Conservation (phyloP, 805 yeast species). For the Scheffersomyces stipitis region DNA sequence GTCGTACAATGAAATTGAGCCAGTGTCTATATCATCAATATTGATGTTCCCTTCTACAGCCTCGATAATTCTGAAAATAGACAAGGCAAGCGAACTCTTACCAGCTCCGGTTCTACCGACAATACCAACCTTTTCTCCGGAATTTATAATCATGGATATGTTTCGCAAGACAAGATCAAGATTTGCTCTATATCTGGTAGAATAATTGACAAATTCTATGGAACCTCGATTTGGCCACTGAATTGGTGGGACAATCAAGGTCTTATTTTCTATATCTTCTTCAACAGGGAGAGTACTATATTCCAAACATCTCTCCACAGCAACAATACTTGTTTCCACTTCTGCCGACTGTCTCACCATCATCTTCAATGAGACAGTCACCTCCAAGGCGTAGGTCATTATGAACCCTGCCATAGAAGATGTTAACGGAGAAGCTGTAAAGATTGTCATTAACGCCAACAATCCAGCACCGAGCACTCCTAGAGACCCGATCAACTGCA, state of each 20-base stretch:
- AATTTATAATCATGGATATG: slow-evolving; percentile 11
- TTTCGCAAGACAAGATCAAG: slow-evolving; percentile 18
- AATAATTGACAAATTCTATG: slow-evolving; percentile 49
- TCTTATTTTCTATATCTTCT: slow-evolving; percentile 62
- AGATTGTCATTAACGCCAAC: slow-evolving; percentile 42
- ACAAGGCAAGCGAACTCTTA: slow-evolving; percentile 23
- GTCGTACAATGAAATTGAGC: slow-evolving; percentile 15
- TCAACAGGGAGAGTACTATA: slow-evolving; percentile 50
- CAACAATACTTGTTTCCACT: slow-evolving; percentile 63
- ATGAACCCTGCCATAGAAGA: slow-evolving; percentile 65
- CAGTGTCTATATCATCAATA: slow-evolving; percentile 18
- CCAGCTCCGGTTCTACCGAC: slow-evolving; percentile 31
- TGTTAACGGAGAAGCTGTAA: slow-evolving; percentile 43
- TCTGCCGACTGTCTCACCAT: slow-evolving; percentile 64
- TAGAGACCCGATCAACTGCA: slow-evolving; percentile 22
- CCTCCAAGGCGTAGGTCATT: slow-evolving; percentile 62
- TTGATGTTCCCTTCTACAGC: slow-evolving; percentile 17
- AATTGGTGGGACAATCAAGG: slow-evolving; percentile 64
- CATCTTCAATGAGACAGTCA: slow-evolving; percentile 52
- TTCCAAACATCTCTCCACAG: slow-evolving; percentile 68
- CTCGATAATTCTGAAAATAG: slow-evolving; percentile 23
- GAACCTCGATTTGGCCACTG: slow-evolving; percentile 79
- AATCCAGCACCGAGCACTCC: slow-evolving; percentile 29
- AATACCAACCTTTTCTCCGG: slow-evolving; percentile 26
- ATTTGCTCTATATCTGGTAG: slow-evolving; percentile 21